phyloP scores from a whole-genome alignment of 176 grass and related monocot genomes.

The Stipa capillata region DNA sequence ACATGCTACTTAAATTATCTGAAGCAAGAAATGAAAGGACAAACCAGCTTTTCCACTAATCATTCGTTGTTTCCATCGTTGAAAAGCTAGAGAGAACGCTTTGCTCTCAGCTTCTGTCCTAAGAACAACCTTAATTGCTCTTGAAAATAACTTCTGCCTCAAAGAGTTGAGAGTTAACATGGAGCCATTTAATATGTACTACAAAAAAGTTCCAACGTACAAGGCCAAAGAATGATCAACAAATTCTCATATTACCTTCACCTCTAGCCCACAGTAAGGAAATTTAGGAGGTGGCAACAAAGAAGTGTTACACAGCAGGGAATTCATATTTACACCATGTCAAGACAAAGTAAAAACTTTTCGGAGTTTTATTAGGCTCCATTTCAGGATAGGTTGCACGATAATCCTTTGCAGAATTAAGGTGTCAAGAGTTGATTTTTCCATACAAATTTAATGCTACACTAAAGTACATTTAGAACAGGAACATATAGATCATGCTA shows the following conservation, averaged over 20 bases:
- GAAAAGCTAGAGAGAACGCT: conserved; percentile 69
- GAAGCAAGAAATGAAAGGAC: conserved; percentile 41
- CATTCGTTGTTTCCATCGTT: conserved; percentile 71
- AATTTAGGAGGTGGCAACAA: not conserved
- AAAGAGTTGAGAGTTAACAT: conserved; percentile 32
- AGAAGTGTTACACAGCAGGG: not conserved
- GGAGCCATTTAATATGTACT: conserved; percentile 28
- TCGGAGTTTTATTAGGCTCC: not conserved
- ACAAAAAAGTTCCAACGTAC: conserved; percentile 16
- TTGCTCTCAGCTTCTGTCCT: conserved; percentile 85
- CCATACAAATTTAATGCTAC: not conserved
- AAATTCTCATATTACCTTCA: not conserved
- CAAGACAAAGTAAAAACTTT: not conserved
- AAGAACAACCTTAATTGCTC: conserved; percentile 84
- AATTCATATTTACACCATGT: not conserved
- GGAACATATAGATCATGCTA: not conserved
- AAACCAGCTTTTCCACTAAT: conserved; percentile 64
- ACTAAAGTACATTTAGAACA: not conserved
- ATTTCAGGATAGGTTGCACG: not conserved
- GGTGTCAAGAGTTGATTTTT: not conserved
- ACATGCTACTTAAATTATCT: conserved; percentile 24
- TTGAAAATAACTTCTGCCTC: conserved; percentile 86
- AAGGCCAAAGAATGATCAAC: not conserved
- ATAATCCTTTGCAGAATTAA: not conserved
- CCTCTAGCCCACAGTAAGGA: not conserved